phyloP scores from a whole-genome alignment of 2,329 filamentous ascomycete genomes.

The Botrytis squamosa region DNA sequence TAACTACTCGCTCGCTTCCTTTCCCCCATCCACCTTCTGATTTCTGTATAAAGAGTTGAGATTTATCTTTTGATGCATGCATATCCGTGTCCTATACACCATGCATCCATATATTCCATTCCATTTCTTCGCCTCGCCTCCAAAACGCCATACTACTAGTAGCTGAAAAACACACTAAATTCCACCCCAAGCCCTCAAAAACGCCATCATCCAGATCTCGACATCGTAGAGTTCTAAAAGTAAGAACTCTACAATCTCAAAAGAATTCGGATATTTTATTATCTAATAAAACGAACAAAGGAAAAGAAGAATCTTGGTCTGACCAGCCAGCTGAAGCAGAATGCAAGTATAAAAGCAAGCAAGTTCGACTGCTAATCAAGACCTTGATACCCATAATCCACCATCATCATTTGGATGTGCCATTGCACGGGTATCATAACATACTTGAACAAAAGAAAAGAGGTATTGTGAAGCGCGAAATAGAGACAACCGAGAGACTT shows the following conservation, averaged over 20 bases:
- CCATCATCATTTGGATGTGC: slow-evolving; percentile 31
- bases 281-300: slow-evolving; percentile 22
- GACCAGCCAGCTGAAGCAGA: slow-evolving; percentile 19
- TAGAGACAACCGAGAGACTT: slow-evolving; percentile 30
- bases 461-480: slow-evolving; percentile 23
- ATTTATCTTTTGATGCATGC: slow-evolving; percentile 16
- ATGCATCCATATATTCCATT: background rate
- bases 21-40: background rate
- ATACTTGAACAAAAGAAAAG: slow-evolving; percentile 33
- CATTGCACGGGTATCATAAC: slow-evolving; percentile 38
- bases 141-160: slow-evolving; percentile 1
- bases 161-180: background rate
- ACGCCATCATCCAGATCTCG: slow-evolving; percentile 29
- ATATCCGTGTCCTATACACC: background rate
- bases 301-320: slow-evolving; percentile 17
- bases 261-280: slow-evolving; percentile 27
- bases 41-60: slow-evolving; percentile 17
- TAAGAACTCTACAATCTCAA: slow-evolving; percentile 28
- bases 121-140: background rate
- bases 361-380: slow-evolving; percentile 7
- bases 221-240: slow-evolving; percentile 30
- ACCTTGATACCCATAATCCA: slow-evolving; percentile 32
- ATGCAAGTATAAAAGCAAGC: background rate
- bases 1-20: background rate
- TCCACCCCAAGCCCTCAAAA: background rate